phyloP scores from a whole-genome alignment of 306 rosid species.

The Trifolium subterraneum region DNA sequence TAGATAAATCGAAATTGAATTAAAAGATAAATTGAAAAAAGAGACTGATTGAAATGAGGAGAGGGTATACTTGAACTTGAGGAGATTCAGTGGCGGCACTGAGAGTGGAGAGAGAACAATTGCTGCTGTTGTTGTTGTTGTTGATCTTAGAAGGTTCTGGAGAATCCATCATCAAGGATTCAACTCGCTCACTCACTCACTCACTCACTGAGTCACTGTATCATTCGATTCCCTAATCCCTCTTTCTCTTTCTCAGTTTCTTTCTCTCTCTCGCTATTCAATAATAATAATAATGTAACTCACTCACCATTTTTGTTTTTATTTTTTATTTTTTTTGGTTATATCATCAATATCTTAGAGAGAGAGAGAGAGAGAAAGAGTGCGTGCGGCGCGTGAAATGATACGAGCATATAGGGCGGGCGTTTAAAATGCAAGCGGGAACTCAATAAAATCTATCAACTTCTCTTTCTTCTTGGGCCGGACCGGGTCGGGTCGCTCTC shows the following conservation, averaged over 20 bases:
- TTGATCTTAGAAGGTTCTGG: neutral
- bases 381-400: conserved; percentile 41
- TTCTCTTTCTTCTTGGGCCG: neutral
- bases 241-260: neutral
- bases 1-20: neutral
- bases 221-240: neutral
- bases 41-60: too few relatives aligned
- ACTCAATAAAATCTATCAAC: neutral
- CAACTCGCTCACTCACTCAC: too few relatives aligned
- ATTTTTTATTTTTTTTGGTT: neutral
- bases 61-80: neutral
- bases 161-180: conserved; percentile 1
- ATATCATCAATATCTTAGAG: neutral
- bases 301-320: neutral
- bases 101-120: neutral
- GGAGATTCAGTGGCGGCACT: neutral
- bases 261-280: neutral
- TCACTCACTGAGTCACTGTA: neutral
- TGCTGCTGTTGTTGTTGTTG: too few relatives aligned
- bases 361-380: neutral
- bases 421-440: conserved; percentile 71
- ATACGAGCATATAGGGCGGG: conserved; percentile 45
- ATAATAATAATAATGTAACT: neutral
- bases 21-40: neutral
- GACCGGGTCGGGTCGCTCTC: conserved; percentile 9